A percentile compares a stretch with the other conserved stretches of the same genome.
Conservation (phyloP, 495 filamentous ascomycete species). For the Aspergillus cavernicola region DNA sequence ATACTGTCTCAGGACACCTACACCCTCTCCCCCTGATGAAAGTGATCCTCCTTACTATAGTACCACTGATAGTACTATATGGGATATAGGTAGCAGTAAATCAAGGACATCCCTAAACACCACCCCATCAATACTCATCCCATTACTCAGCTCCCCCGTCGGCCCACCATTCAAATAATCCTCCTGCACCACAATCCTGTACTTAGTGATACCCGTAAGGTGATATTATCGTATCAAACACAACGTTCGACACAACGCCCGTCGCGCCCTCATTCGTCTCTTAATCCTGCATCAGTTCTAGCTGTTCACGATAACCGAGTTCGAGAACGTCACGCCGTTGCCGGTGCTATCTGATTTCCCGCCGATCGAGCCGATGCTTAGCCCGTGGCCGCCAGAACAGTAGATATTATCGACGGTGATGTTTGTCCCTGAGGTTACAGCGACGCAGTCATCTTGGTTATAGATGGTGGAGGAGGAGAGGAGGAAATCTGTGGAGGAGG, state of each 20-base stretch:
- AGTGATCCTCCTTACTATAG: no score
- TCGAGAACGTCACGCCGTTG: slow-evolving; percentile 35
- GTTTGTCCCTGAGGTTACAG: slow-evolving; percentile 36
- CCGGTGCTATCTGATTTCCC: slow-evolving; percentile 46
- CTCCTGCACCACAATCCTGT: slow-evolving; percentile 47
- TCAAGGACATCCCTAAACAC: slow-evolving; percentile 39
- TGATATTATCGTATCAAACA: slow-evolving; percentile 39
- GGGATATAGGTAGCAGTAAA: no score
- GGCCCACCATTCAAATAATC: slow-evolving; percentile 47
- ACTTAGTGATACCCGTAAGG: slow-evolving; percentile 36
- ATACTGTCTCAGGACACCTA: no score
- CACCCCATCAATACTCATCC: slow-evolving; percentile 37
- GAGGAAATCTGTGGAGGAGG: slow-evolving; percentile 24
- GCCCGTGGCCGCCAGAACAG: slow-evolving; percentile 45
- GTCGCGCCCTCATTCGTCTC: slow-evolving; percentile 35
- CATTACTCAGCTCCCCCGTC: slow-evolving; percentile 42
- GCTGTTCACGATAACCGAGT: slow-evolving; percentile 28
- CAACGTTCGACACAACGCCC: slow-evolving; percentile 36
- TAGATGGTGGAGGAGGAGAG: slow-evolving; percentile 27
- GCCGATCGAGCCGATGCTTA: slow-evolving; percentile 46
- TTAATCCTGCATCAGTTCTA: slow-evolving; percentile 45
- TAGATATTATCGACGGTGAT: slow-evolving; percentile 22
- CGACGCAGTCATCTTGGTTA: slow-evolving; percentile 47
- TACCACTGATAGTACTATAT: no score
- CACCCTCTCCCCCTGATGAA: no score